phyloP scores from a whole-genome alignment of 495 filamentous ascomycete genomes.

The Neurospora tetrasperma region DNA sequence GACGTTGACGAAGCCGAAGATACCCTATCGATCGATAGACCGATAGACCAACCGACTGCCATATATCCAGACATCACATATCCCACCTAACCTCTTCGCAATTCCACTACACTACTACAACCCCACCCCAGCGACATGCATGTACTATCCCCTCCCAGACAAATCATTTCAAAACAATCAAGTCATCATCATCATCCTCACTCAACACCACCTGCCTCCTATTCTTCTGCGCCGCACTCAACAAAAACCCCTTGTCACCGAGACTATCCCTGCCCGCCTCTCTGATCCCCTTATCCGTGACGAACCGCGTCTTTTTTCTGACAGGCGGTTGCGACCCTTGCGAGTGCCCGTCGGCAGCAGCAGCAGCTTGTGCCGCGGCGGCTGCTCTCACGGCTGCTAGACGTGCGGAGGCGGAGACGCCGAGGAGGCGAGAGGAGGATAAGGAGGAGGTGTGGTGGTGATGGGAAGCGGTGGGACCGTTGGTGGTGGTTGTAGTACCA shows the following conservation, averaged over 20 bases:
- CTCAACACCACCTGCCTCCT: constrained; percentile 30
- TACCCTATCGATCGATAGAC: too few relatives aligned
- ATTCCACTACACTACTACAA: too few relatives aligned
- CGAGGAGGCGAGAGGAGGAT: neutral
- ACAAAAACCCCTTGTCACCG: constrained; percentile 36
- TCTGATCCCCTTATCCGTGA: constrained; percentile 64
- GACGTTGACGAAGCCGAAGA: too few relatives aligned
- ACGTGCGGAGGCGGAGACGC: neutral
- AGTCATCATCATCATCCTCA: constrained; percentile 37
- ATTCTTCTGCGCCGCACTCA: constrained; percentile 14
- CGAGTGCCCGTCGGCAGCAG: neutral
- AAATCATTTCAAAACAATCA: constrained; percentile 19
- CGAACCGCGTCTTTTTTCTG: constrained; percentile 74
- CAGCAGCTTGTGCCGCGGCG: neutral
- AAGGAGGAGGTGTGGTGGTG: neutral
- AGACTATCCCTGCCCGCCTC: constrained; percentile 69
- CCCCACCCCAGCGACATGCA: too few relatives aligned
- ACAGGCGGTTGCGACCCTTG: constrained; percentile 29
- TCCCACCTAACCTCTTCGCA: too few relatives aligned
- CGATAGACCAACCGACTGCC: too few relatives aligned
- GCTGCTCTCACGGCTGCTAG: neutral
- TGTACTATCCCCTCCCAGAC: too few relatives aligned
- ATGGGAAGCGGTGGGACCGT: neutral
- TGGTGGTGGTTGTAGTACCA: neutral
- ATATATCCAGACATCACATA: too few relatives aligned